Base-by-base conservation (phyloP, 1,284 basidiomycete genomes). In the Cystobasidium sp. region DNA sequence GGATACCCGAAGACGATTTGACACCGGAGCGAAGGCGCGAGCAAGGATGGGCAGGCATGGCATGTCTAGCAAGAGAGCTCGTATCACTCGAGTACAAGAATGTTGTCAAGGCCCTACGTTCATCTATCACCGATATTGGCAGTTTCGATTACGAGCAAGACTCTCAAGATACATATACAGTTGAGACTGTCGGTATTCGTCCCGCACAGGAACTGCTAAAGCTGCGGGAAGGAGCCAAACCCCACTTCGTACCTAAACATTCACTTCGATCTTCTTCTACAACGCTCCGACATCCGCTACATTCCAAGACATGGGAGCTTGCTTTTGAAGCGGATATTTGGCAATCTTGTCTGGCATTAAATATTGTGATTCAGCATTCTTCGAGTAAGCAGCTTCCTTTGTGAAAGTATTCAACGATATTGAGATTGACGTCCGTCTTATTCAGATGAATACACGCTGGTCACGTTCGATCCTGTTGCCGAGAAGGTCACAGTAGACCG, bases 1-100 rank as follows among this genome's bases (percentile, higher is more conserved):
- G 61, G 61, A 44, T 63, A 43, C 41, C 61, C 6, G 61, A 63
- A 63, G 61, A 63, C 41, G 61, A 63, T n/a, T 18, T 63, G 7
- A 47, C 41, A 8, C 12, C 22, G 14, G 61, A 63, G n/a, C 61
- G 44, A 44, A 31, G 61, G 8, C 43, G 43, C 10, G 61, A 31
- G 22, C 61, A 63, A 63, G 61, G 61, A 9, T 63, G 61, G 61
- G 41, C 61, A 1, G 61, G 61, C 24, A 63, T 63, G 61, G 61
- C 61, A 12, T 46, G 18, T 24, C 44, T 63, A n/a, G 37, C 61
- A 6, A 43, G 61, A 44, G 61, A 63, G 61, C 61, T 63, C 8
- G 41, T 43, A 18, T 63, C 31, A 18, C 61, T 63, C 6, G 61
- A 46, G 8, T 63, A 63, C 18, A 14, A 22, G 16, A 12, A 63